Evolutionary conservation across 23 red algal genomes (phyloP), one percentile per base, ranked within the genome.

Genomic region (Gracilaria domingensis): DNA sequence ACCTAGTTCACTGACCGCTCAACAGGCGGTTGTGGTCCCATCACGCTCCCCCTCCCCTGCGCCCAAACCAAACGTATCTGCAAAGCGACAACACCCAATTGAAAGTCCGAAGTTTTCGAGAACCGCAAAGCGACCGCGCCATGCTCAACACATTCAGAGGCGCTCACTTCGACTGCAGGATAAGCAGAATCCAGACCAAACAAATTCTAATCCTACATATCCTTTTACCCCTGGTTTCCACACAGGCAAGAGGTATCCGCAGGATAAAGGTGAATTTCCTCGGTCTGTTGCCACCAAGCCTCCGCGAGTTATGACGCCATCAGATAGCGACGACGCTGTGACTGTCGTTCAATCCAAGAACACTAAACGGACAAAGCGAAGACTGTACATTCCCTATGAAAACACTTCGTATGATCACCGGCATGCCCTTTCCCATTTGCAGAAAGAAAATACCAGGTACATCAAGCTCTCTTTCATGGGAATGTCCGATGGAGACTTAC

Each of bases 401-500:
- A 23, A 16, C 25, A 39, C 39, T 45, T 14, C 55, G 33, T 66
- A 45, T 83, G 80, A 83, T 20, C 11, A 83, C n/a, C 7, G 66
- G 3, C 24, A 44, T 8, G 56, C 80, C 56, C 17, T 56, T 2
- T 40, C 37, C 26, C 45, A 60, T 11, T 32, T 83, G 56, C 45
- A 20, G 12, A 28, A 23, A 6, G 54, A 38, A n/a, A 48, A 45
- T 8, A 0, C 26, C 44, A 23, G 40, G 59, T 32, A 70, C 25
- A 71, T 86, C 21, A 40, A 26, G 12, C 64, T 86, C 20, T 69
- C 82, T 17, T 86, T 86, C 65, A 17, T 54, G 21, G 82, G 82
- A 37, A 47, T 86, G 18, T 36, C 20, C 38, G 65, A 86, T 34
- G 44, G 24, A 2, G 82, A 86, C 23, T 47, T 86, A n/a, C 39